Evolutionary conservation across 2,329 filamentous ascomycete species (phyloP), one percentile per base, ranked within the genome.

Genomic region (Didymosphaeria variabile): DNA sequence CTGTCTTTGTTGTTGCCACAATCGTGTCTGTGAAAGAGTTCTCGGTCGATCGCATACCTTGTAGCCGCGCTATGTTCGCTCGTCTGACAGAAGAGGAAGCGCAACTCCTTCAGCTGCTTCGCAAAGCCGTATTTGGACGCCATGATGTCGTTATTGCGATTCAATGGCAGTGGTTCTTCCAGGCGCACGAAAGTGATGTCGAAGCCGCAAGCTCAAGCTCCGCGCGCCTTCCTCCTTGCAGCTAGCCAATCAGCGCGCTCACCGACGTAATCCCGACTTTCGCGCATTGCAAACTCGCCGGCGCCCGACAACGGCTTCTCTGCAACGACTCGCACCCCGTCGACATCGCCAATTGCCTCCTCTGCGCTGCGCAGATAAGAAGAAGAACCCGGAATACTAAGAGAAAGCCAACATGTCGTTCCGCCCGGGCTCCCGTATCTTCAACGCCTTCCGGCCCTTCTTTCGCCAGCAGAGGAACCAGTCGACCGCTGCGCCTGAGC

Each of bases 31-130:
- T 40, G 50, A 19, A 54, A 54, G 45, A 53, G 49, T 53, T 15
- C 38, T 47, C 19, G 31, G 21, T 31, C 29, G 47, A 50, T 62
- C 59, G 67, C 76, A 76, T 84, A 97, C 95, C 95, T 90, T 67
- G 92, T 90, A 66, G 92, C 90, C 74, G 92, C 91, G 85, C 94
- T 97, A 78, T 93, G 90, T 79, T 97, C 91, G 68, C 91, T 92
- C 56, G 92, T 94, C 83, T 98, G 94, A 85, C 95, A 98, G 84
- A 98, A 94, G 74, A 97, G 87, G 84, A 99, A 99, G 79, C 95
- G 91, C 79, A 99, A 87, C 86, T 99, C 95, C 86, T 93, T 97
- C 79, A 99, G 86, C 69, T 88, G 84, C 80, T 93, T 91, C 71
- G 88, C 87, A 83, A 99, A 99, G 72, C 89, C 92, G 84, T 97